Evolutionary conservation across 768 basidiomycete genomes (phyloP).

Genomic region (Xerocomellus chrysenteron): DNA sequence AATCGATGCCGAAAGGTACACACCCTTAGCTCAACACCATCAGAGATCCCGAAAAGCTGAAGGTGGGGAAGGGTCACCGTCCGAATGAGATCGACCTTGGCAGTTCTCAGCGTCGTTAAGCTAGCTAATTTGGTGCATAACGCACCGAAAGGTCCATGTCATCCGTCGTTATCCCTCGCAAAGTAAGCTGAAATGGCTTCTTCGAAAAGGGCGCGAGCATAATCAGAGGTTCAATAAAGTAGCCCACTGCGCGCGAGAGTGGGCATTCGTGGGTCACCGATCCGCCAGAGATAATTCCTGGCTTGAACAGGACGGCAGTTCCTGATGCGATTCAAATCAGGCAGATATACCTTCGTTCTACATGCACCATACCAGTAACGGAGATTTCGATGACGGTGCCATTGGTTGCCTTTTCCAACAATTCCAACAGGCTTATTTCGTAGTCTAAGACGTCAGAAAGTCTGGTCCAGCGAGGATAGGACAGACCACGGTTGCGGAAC

Average conservation of each 20-base stretch:
- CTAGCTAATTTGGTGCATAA: slow-evolving; percentile 13
- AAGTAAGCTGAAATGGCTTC: slow-evolving; percentile 73
- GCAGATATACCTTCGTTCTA: neutral
- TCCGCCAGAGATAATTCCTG: slow-evolving; percentile 89
- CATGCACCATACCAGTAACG: slow-evolving; percentile 68
- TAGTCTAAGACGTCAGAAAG: slow-evolving; percentile 57
- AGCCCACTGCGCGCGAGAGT: slow-evolving; percentile 84
- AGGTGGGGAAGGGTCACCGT: slow-evolving; percentile 91
- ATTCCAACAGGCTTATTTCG: slow-evolving; percentile 84
- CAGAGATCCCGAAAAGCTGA: slow-evolving; percentile 85
- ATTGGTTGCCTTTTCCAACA: slow-evolving; percentile 90
- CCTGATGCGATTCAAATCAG: slow-evolving; percentile 44
- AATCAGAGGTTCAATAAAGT: slow-evolving; percentile 88
- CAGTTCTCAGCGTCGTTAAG: neutral
- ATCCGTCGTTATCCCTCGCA: slow-evolving; percentile 91
- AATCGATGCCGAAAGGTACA: slow-evolving; percentile 13
- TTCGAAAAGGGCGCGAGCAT: slow-evolving; percentile 94
- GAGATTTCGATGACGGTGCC: slow-evolving; percentile 95
- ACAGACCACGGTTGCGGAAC: slow-evolving; percentile 7
- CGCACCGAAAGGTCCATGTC: slow-evolving; percentile 87
- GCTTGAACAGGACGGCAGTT: slow-evolving; percentile 89
- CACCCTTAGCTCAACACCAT: slow-evolving; percentile 87
- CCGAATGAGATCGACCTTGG: slow-evolving; percentile 81
- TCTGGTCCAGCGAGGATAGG: neutral
- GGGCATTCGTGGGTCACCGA: slow-evolving; percentile 83